Conservation (phyloP, 148 eudicot genomes). For the Cornus kousa region DNA sequence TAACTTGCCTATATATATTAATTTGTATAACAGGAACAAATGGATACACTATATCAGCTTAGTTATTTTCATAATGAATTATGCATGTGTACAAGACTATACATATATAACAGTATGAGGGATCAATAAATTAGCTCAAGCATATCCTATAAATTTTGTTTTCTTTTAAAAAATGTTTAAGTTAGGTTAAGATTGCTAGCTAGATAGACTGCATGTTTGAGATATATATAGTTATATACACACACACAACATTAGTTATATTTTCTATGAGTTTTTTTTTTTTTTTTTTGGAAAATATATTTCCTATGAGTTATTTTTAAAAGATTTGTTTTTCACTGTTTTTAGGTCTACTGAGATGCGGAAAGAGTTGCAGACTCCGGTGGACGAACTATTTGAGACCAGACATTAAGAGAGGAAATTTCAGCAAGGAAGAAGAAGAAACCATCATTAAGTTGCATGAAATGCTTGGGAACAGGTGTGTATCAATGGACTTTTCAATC, state of each 20-base stretch:
- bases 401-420: slow-evolving; percentile 73
- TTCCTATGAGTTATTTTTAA: neutral
- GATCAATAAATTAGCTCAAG: too few species aligned
- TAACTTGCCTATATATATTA: too few species aligned
- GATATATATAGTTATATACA: too few species aligned
- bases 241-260: neutral
- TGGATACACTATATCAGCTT: too few species aligned
- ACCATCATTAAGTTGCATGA: slow-evolving; percentile 58
- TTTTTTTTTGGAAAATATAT: too few species aligned
- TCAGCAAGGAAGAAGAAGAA: slow-evolving; percentile 69
- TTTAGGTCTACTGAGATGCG: slow-evolving; percentile 66
- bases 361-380: slow-evolving; percentile 78
- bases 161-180: neutral
- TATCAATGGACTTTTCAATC: neutral
- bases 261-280: neutral
- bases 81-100: too few species aligned
- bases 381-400: slow-evolving; percentile 75
- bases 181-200: neutral
- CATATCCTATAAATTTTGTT: too few species aligned
- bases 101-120: too few species aligned
- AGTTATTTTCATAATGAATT: too few species aligned
- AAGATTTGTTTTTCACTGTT: neutral
- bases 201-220: too few species aligned
- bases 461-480: slow-evolving; percentile 73
- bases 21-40: too few species aligned